Conservation (phyloP, 345 rosid genomes). For the Sonneratia alba region DNA sequence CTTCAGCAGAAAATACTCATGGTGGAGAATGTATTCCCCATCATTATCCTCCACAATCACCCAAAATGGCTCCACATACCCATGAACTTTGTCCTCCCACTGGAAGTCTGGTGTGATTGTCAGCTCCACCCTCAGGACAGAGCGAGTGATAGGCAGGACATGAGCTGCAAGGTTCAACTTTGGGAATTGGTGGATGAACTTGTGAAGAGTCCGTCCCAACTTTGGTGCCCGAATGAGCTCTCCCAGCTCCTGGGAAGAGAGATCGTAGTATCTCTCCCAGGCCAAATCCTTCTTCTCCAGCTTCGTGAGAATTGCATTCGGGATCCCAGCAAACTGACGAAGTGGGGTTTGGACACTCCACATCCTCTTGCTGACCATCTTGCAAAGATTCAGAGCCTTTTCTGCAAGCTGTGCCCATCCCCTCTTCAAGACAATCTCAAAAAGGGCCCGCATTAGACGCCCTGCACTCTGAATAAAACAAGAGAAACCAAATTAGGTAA, state of each 20-base stretch:
- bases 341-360: conserved; percentile 97
- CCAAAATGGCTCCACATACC: conserved; percentile 96
- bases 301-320: conserved; percentile 70
- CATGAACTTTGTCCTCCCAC: conserved; percentile 94
- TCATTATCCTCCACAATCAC: conserved; percentile 89
- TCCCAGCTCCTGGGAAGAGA: conserved; percentile 83
- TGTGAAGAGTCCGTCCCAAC: conserved; percentile 89
- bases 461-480: conserved; percentile 61
- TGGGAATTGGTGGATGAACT: conserved; percentile 82
- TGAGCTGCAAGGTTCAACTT: conserved; percentile 74
- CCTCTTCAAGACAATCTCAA: conserved; percentile 83
- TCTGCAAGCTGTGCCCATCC: conserved; percentile 96
- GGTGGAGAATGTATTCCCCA: conserved; percentile 89
- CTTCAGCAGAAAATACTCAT: conserved; percentile 86
- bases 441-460: conserved; percentile 85
- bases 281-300: conserved; percentile 93
- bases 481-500: background rate
- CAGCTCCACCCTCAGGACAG: conserved; percentile 77
- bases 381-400: conserved; percentile 83
- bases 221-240: conserved; percentile 76
- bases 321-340: conserved; percentile 77
- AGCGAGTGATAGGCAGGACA: conserved; percentile 86
- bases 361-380: conserved; percentile 91
- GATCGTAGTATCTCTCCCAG: conserved; percentile 96
- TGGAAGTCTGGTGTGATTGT: conserved; percentile 85